Evolutionary conservation across 2,329 filamentous ascomycete species (phyloP).

Genomic region (Coniochaeta prunicola): DNA sequence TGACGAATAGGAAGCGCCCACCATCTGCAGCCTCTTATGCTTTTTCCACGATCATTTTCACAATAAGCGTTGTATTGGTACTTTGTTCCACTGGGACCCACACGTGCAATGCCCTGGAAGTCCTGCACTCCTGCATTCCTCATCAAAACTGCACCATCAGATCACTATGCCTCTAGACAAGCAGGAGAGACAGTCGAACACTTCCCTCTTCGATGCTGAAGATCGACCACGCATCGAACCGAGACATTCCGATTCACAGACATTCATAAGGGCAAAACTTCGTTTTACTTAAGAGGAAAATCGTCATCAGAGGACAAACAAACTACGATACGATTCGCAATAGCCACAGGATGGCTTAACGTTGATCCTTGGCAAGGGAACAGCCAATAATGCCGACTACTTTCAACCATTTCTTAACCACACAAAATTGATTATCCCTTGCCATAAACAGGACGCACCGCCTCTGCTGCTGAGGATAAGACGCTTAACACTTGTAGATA

Average conservation of each 20-base stretch:
- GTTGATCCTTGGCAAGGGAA: neutral
- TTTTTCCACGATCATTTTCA: too few relatives aligned
- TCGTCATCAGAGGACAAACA: neutral
- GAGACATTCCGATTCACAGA: neutral
- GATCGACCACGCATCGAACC: slow-evolving; percentile 12
- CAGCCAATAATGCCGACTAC: neutral
- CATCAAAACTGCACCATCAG: slow-evolving; percentile 4
- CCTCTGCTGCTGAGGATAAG: slow-evolving; percentile 11
- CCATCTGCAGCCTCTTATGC: too few relatives aligned
- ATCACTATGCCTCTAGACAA: slow-evolving; percentile 7
- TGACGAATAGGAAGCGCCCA: too few relatives aligned
- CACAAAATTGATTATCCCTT: neutral
- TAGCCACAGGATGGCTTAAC: neutral
- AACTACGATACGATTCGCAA: neutral
- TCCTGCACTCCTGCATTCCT: slow-evolving; percentile 4
- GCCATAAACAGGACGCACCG: slow-evolving; percentile 4
- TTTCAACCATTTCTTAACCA: neutral
- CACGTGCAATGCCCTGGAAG: too few relatives aligned
- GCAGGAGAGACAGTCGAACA: slow-evolving; percentile 18
- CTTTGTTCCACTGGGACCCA: too few relatives aligned
- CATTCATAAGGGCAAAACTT: neutral
- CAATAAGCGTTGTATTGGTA: too few relatives aligned
- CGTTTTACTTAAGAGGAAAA: neutral
- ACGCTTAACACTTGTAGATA: slow-evolving; percentile 12
- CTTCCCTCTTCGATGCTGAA: slow-evolving; percentile 19